These are phyloP conservation scores for Claviceps sp. DNA, from an alignment of 2,329 filamentous ascomycete genomes.

Conservation along the genomic window DNA sequence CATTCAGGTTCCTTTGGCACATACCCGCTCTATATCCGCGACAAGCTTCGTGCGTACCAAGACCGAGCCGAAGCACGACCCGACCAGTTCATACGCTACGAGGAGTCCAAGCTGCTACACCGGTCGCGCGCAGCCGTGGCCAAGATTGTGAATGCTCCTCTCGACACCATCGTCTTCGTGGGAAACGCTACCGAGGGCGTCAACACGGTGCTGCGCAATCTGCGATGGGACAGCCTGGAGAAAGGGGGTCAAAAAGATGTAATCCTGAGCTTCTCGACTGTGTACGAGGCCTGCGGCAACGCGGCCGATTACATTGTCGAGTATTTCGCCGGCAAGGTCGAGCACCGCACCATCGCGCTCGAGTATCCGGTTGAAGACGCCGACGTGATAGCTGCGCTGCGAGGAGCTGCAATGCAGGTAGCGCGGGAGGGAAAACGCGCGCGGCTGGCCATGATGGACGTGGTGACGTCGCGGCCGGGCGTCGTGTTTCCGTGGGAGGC, in stretches of 20 bases:
- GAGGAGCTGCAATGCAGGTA: slow-evolving; percentile 39
- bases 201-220: slow-evolving; percentile 67
- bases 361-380: slow-evolving; percentile 58
- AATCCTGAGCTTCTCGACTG: slow-evolving; percentile 64
- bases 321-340: slow-evolving; percentile 34
- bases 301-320: slow-evolving; percentile 60
- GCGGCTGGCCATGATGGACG: slow-evolving; percentile 59
- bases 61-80: slow-evolving; percentile 52
- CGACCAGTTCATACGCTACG: slow-evolving; percentile 64
- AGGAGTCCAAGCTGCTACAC: slow-evolving; percentile 49
- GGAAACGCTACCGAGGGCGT: slow-evolving; percentile 67
- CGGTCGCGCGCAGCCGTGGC: slow-evolving; percentile 56
- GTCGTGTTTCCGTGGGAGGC: slow-evolving; percentile 66
- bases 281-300: slow-evolving; percentile 69
- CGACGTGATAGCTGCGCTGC: slow-evolving; percentile 49
- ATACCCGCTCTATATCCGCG: slow-evolving; percentile 49
- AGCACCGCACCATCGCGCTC: slow-evolving; percentile 42
- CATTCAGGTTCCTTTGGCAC: slow-evolving; percentile 63
- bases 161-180: slow-evolving; percentile 60
- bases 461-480: slow-evolving; percentile 65
- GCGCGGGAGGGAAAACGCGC: slow-evolving; percentile 45
- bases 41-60: slow-evolving; percentile 50
- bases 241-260: slow-evolving; percentile 46
- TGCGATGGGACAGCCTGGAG: slow-evolving; percentile 51
- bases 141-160: slow-evolving; percentile 49